Conservation (phyloP, 2,329 filamentous ascomycete species). For the Chaetomiaceae sp. region DNA sequence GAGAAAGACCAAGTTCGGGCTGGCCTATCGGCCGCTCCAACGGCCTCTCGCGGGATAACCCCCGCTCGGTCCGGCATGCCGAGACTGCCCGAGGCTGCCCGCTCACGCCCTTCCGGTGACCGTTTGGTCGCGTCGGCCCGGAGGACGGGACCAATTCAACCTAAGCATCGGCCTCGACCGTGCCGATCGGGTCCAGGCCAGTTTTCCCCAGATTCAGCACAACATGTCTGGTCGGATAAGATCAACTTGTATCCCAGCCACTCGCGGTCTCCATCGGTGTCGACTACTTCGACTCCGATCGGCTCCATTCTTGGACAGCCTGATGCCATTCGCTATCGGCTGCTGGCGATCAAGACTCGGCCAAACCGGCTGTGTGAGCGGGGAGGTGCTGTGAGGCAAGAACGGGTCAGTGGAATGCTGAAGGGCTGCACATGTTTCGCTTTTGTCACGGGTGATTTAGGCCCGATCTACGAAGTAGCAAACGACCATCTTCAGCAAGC, state of each 20-base stretch:
- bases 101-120: constrained; percentile 10
- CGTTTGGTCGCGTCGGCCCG: background rate
- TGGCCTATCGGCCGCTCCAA: background rate
- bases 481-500: too few species aligned
- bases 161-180: too few species aligned
- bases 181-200: too few species aligned
- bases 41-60: background rate
- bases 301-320: background rate
- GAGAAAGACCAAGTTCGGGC: background rate
- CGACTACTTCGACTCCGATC: background rate
- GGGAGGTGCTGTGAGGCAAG: background rate
- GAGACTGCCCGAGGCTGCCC: constrained; percentile 2
- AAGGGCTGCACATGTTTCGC: background rate
- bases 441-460: too few species aligned
- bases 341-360: constrained; percentile 1
- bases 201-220: too few species aligned
- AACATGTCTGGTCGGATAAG: too few species aligned
- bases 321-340: background rate
- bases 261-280: too few species aligned
- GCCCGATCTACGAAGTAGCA: too few species aligned
- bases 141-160: too few species aligned
- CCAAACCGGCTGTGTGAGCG: background rate
- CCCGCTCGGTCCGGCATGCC: constrained; percentile 3
- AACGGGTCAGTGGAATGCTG: background rate
- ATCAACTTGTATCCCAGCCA: too few species aligned